Evolutionary conservation across 257 asterid species (phyloP).

Genomic region (Przewalskia tangutica): DNA sequence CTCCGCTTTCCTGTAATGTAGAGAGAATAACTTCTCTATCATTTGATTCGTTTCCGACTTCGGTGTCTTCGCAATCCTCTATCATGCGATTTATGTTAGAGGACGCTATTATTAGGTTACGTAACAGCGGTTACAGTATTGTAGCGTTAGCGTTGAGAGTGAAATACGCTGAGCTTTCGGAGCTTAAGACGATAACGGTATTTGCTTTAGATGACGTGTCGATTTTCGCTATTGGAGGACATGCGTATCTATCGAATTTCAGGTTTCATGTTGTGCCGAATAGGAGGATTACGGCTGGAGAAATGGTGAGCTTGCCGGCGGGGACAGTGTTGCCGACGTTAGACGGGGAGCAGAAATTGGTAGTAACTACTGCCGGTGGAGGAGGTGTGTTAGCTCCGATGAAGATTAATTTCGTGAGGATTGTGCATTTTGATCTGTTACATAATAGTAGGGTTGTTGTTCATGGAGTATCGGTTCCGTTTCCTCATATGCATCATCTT

Average conservation of each 20-base stretch:
- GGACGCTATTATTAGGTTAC: conserved; percentile 51
- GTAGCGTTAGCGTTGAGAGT: conserved; percentile 57
- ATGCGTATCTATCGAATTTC: conserved; percentile 39
- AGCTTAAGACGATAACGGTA: conserved; percentile 44
- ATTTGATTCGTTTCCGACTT: conserved; percentile 5
- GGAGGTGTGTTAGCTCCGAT: conserved; percentile 46
- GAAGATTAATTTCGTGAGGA: conserved; percentile 50
- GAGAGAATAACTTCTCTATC: conserved; percentile 50
- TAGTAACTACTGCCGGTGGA: conserved; percentile 55
- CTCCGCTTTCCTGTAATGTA: conserved; percentile 62
- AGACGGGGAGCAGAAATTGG: conserved; percentile 41
- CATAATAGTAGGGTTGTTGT: conserved; percentile 57
- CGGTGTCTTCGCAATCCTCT: conserved; percentile 19
- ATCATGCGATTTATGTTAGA: conserved; percentile 50
- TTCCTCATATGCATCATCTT: conserved; percentile 46
- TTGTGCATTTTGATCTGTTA: conserved; percentile 40
- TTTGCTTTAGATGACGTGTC: conserved; percentile 56
- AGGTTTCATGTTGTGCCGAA: conserved; percentile 65
- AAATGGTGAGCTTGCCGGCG: conserved; percentile 42
- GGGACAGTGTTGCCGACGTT: conserved; percentile 41
- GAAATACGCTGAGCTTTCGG: conserved; percentile 44
- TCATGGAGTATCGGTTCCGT: conserved; percentile 49
- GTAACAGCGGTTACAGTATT: conserved; percentile 46
- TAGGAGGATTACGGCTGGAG: conserved; percentile 40
- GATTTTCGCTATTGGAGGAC: conserved; percentile 50